Evolutionary conservation across 352 stramenopile genomes (phyloP).

Genomic region (Pelagophyceae sp.): DNA sequence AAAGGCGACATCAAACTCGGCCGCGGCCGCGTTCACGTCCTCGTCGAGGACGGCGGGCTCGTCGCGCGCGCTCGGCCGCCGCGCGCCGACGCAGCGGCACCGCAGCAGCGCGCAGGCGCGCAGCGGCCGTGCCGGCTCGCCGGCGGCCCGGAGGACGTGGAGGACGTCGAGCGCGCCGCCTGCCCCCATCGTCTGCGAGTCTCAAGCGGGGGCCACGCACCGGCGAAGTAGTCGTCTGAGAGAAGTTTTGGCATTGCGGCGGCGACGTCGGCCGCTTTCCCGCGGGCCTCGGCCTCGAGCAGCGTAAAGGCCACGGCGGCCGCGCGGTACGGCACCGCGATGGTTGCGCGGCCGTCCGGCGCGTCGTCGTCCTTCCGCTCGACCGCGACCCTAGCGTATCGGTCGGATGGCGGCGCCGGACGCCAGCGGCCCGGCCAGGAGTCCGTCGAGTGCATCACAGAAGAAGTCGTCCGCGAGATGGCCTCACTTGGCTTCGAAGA

Average conservation of each 20-base stretch:
- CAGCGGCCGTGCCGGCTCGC: neutral
- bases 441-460: neutral
- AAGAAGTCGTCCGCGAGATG: neutral
- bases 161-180: neutral
- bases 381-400: neutral
- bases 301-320: neutral
- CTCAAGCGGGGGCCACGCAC: neutral
- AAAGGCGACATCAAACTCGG: too few species aligned
- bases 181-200: neutral
- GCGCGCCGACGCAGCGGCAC: conserved; percentile 5
- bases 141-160: neutral
- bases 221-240: neutral
- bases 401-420: neutral
- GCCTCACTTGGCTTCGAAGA: neutral
- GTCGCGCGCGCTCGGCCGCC: neutral
- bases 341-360: too few species aligned
- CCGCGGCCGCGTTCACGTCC: neutral
- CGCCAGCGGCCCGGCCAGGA: neutral
- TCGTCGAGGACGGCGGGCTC: neutral
- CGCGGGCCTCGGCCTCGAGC: neutral
- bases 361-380: too few species aligned
- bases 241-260: neutral
- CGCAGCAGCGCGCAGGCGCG: neutral
- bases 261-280: neutral
- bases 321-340: neutral